These are phyloP conservation scores for Luvunga scandens DNA, from an alignment of 345 rosid species.

Conservation along the genomic window DNA sequence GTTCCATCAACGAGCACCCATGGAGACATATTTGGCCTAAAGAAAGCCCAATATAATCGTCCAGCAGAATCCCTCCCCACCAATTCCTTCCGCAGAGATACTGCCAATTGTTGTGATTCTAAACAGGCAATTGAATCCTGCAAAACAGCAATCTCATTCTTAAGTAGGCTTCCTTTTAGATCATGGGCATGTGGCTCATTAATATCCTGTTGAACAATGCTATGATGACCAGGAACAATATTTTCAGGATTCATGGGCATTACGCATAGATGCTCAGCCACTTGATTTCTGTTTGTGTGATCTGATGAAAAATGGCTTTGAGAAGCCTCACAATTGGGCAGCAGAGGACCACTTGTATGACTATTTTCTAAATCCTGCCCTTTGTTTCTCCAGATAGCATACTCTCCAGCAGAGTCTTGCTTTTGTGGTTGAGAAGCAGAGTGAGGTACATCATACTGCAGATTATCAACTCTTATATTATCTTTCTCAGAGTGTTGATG, in stretches of 20 bases:
- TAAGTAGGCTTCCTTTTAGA: conserved; percentile 11
- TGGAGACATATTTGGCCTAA: conserved; percentile 27
- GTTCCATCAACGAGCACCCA: conserved; percentile 31
- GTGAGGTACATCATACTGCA: background rate
- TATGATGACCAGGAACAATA: conserved; percentile 4
- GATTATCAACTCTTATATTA: background rate
- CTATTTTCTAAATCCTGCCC: conserved; percentile 1
- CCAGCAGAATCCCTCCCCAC: conserved; percentile 39
- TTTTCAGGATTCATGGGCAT: conserved; percentile 6
- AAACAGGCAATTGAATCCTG: conserved; percentile 29
- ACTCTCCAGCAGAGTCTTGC: background rate
- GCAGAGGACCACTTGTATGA: background rate
- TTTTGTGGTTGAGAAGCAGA: conserved; percentile 5
- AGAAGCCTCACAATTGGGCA: background rate
- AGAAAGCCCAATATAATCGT: conserved; percentile 32
- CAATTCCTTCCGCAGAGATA: conserved; percentile 29
- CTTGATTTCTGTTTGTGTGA: background rate
- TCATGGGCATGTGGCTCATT: conserved; percentile 15
- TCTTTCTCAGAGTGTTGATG: conserved; percentile 9
- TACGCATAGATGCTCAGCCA: background rate
- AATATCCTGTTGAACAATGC: conserved; percentile 15
- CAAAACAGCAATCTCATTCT: conserved; percentile 23
- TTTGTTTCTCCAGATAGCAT: conserved; percentile 1
- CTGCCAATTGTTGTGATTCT: conserved; percentile 22
- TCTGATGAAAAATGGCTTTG: background rate